These are phyloP conservation scores for Pyricularia sp. DNA, from an alignment of 2,329 filamentous ascomycete genomes.

Conservation along the genomic window DNA sequence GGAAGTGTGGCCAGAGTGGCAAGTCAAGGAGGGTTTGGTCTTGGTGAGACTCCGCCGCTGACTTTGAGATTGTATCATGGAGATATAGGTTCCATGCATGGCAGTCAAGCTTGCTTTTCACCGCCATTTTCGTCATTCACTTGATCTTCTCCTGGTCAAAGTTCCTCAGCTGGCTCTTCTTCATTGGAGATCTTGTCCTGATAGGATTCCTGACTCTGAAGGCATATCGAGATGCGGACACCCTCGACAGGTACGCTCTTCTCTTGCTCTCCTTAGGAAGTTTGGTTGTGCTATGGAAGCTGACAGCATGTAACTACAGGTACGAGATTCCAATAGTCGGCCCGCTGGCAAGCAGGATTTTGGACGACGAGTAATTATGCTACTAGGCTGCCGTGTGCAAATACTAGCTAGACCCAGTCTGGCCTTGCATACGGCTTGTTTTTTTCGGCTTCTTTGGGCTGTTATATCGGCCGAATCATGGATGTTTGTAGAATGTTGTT, in stretches of 20 bases:
- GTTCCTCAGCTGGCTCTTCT: conserved; percentile 75
- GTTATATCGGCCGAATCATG: not conserved
- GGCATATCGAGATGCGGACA: conserved; percentile 76
- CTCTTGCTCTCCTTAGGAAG: not conserved
- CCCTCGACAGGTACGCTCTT: conserved; percentile 43
- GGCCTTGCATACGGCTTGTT: not conserved
- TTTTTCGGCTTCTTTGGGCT: not conserved
- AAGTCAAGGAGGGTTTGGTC: not conserved
- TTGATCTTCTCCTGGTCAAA: conserved; percentile 78
- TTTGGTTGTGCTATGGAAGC: not conserved
- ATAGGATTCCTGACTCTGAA: conserved; percentile 69
- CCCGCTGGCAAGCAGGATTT: conserved; percentile 72
- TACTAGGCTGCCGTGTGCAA: conserved; percentile 6
- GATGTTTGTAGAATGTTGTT: not conserved
- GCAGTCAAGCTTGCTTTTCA: conserved; percentile 82
- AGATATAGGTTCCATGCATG: conserved; percentile 78
- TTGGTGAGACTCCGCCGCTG: not conserved
- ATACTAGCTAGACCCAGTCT: conserved; percentile 1
- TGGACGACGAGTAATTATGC: conserved; percentile 63
- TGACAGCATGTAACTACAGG: conserved; percentile 29
- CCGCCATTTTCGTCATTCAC: conserved; percentile 65
- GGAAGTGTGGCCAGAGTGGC: not conserved
- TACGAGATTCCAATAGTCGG: conserved; percentile 87
- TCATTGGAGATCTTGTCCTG: conserved; percentile 63
- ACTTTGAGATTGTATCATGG: not conserved